Evolutionary conservation across 2,329 filamentous ascomycete genomes (phyloP), one percentile per base, ranked within the genome.

Genomic region (Penicillium sp.): DNA sequence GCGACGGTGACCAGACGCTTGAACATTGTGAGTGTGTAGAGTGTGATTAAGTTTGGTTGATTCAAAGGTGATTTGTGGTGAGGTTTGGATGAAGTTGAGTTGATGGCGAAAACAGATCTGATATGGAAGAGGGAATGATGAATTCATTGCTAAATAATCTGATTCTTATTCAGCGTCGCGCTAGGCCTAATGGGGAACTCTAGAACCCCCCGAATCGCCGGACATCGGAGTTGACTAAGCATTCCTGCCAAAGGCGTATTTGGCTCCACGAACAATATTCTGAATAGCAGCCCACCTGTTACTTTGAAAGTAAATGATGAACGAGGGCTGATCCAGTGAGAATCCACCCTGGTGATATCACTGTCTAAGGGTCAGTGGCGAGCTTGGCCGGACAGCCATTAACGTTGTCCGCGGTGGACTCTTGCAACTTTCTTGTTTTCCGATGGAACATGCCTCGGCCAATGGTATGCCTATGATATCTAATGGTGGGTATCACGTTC

Each of bases 1-100:
- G 78, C 80, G 67, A 78, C 76, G 62, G 82, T 77, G 69, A 83
- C 72, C 62, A 82, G 77, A 77, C 84, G 80, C 69, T 79, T 81
- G 74, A 86, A 85, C 84, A 86, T 87, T 66, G 60, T 79, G 65
- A 42, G 33, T 66, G 60, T 79, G 63, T 37, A 29, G 42, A n/a
- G n/a, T 29, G 26, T 31, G 31, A 13, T 21, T 42, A 25, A 37
- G 21, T 49, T 43, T 45, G 57, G 43, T 57, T 45, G 25, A n/a
- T 10, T 53, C 7, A 39, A 21, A 5, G 49, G 48, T 37, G 55
- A 57, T 59, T 50, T 29, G 31, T 26, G 44, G 35, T 26, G 48
- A 42, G 35, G 25, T 26, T 43, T 21, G 23, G 44, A 44, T 51
- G 44, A 42, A 42, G 45, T 27, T 44, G 37, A 52, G 54, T 29